Percentiles rank a stretch among this genome's conserved stretches.
Evolutionary conservation across 257 asterid species (phyloP).

Genomic region (Solanum pimpinellifolium): DNA sequence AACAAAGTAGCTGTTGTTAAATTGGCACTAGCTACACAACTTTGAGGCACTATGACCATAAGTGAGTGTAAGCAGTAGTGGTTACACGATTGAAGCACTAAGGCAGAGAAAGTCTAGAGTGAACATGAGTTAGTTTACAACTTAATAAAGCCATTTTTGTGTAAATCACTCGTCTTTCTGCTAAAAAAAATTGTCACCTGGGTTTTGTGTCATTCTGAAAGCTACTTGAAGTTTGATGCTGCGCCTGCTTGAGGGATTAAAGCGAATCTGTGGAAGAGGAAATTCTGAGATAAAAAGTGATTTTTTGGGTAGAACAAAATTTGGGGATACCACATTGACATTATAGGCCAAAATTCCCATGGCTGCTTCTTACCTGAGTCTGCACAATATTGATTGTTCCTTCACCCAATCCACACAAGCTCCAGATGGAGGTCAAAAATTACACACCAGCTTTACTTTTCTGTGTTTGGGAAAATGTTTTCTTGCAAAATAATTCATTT

Average conservation of each 20-base stretch:
- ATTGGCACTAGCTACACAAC: not conserved
- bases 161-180: not conserved
- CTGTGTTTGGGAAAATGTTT: too few relatives aligned
- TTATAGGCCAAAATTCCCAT: not conserved
- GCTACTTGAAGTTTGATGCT: conserved; percentile 11
- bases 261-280: not conserved
- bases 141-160: not conserved
- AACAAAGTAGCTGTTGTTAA: not conserved
- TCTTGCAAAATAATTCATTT: too few relatives aligned
- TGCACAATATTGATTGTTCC: not conserved
- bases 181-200: conserved; percentile 12
- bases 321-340: not conserved
- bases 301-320: not conserved
- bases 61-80: not conserved
- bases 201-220: conserved; percentile 17
- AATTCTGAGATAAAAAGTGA: not conserved
- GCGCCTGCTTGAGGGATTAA: conserved; percentile 5
- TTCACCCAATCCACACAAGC: not conserved
- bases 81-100: not conserved
- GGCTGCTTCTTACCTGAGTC: not conserved
- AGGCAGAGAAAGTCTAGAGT: not conserved
- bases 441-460: too few relatives aligned
- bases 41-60: not conserved
- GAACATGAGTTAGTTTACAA: not conserved
- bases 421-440: not conserved